These are phyloP conservation scores for Entomortierella beljakovae DNA, from an alignment of 192 early-diverging fungal genomes.

Conservation along the genomic window DNA sequence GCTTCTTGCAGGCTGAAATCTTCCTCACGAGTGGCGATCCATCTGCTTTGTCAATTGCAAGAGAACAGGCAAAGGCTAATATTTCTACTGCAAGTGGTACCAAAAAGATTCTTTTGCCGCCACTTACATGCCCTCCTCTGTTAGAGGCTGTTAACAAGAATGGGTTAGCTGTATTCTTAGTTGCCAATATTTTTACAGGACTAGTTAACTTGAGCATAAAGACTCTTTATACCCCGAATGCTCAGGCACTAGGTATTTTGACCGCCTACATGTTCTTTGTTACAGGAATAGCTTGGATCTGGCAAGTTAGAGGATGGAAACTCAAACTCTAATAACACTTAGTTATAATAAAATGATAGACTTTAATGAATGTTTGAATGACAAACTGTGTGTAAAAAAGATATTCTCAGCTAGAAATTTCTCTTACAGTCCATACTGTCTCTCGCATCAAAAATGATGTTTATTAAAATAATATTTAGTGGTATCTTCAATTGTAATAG, in stretches of 20 bases:
- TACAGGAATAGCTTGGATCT: slow-evolving; percentile 43
- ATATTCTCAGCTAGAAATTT: too few species aligned
- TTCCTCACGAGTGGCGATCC: slow-evolving; percentile 37
- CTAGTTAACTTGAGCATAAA: slow-evolving; percentile 81
- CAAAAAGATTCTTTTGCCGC: slow-evolving; percentile 58
- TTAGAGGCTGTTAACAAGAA: slow-evolving; percentile 82
- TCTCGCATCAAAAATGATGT: too few species aligned
- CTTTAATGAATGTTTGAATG: too few species aligned
- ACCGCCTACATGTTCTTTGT: slow-evolving; percentile 66
- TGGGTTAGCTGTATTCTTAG: slow-evolving; percentile 85
- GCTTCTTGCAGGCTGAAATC: slow-evolving; percentile 70
- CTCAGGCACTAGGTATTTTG: slow-evolving; percentile 60
- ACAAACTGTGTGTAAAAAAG: too few species aligned
- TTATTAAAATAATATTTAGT: too few species aligned
- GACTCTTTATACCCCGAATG: slow-evolving; percentile 73
- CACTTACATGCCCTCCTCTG: slow-evolving; percentile 65
- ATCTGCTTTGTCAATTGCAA: slow-evolving; percentile 31
- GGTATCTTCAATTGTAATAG: too few species aligned
- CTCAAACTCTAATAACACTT: slow-evolving; percentile 33
- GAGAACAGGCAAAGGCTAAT: slow-evolving; percentile 52
- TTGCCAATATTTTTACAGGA: slow-evolving; percentile 93
- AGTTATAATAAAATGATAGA: neutral
- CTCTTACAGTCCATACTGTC: too few species aligned
- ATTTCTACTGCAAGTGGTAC: slow-evolving; percentile 46
- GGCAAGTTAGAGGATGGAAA: slow-evolving; percentile 49